Percentiles rank a stretch among this genome's conserved stretches.
phyloP scores from a whole-genome alignment of 2,329 filamentous ascomycete genomes.

The Fusarium pilosicola region DNA sequence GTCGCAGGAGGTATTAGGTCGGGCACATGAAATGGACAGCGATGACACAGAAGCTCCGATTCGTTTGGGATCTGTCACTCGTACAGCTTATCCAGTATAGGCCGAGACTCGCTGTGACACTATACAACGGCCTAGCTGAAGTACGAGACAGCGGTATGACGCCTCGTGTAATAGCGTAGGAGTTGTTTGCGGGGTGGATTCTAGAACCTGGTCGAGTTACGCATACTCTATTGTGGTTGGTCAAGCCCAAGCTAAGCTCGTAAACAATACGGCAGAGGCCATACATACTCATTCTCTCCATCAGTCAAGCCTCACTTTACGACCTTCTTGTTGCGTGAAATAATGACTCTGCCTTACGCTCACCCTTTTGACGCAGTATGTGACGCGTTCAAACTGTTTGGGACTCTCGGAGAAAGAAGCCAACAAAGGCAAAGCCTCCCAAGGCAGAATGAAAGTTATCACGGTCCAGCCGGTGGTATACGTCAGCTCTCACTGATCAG shows the following conservation, averaged over 20 bases:
- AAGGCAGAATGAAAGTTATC: neutral
- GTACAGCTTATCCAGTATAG: neutral
- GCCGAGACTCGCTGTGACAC: too few species aligned
- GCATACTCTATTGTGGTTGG: neutral
- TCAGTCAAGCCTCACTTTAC: neutral
- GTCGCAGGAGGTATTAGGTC: neutral
- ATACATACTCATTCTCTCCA: neutral
- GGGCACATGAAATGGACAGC: neutral
- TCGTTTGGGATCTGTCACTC: neutral
- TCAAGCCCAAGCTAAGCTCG: neutral
- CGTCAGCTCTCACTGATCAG: neutral
- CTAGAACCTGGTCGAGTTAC: neutral
- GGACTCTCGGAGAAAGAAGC: neutral
- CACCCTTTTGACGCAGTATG: too few species aligned
- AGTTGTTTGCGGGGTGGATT: neutral
- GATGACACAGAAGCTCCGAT: neutral
- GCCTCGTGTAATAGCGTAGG: neutral
- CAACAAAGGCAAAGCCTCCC: neutral
- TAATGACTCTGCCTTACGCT: neutral
- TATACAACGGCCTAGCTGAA: neutral
- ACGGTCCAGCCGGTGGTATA: neutral
- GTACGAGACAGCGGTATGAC: neutral
- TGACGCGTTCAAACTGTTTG: fast-evolving
- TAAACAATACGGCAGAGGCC: neutral
- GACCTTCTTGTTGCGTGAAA: neutral